Evolutionary conservation across 2,329 filamentous ascomycete genomes (phyloP).

Genomic region (Leptographium flavum): DNA sequence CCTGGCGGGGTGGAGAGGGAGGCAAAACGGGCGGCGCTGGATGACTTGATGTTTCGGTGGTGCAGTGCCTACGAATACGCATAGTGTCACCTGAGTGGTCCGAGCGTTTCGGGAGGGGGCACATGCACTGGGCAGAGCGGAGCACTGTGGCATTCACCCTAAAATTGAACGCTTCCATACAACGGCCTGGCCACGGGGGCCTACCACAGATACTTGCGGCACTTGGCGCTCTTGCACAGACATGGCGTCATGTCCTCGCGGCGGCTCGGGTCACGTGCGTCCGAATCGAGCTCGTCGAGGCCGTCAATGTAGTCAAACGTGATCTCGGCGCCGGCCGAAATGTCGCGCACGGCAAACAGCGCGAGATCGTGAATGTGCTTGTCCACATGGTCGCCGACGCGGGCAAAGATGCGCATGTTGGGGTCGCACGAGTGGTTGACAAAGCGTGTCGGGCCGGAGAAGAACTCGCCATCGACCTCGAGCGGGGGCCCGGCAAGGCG

Average conservation of each 20-base stretch:
- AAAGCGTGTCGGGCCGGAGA: constrained; percentile 65
- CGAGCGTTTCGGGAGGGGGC: constrained; percentile 3
- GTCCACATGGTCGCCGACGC: constrained; percentile 64
- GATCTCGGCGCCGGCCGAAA: constrained; percentile 51
- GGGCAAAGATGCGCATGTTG: constrained; percentile 65
- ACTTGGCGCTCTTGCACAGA: constrained; percentile 50
- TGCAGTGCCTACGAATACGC: too few relatives aligned
- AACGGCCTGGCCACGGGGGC: too few relatives aligned
- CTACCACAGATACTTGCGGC: constrained; percentile 56
- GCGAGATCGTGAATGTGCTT: constrained; percentile 63
- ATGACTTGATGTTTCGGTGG: too few relatives aligned
- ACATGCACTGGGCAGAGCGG: too few relatives aligned
- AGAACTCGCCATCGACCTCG: constrained; percentile 58
- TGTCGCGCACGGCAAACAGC: constrained; percentile 56
- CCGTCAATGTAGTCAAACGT: constrained; percentile 71
- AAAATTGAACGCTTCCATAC: too few relatives aligned
- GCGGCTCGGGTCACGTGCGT: constrained; percentile 33
- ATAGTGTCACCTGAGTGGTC: constrained; percentile 6
- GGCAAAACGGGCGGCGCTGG: too few relatives aligned
- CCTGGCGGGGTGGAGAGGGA: too few relatives aligned
- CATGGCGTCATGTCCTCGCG: constrained; percentile 41
- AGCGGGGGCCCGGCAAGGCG: constrained; percentile 40
- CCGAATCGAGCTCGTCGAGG: constrained; percentile 32
- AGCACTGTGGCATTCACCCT: too few relatives aligned
- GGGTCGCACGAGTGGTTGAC: constrained; percentile 75